Conservation (phyloP, 305 asterid genomes). For the Fraxinus sp. region DNA sequence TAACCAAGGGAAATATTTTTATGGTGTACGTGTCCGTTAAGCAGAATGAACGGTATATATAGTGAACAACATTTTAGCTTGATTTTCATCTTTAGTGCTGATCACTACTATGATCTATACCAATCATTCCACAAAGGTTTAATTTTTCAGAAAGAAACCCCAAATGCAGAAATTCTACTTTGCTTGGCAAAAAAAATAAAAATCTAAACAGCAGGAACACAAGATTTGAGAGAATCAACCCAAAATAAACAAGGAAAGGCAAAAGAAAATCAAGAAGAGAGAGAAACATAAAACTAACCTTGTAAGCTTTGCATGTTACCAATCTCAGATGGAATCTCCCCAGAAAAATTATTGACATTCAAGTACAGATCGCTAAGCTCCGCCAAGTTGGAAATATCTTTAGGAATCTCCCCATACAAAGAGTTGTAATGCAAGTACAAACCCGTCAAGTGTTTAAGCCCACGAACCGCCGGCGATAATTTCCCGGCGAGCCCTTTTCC, state of each 20-base stretch:
- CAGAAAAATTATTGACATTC: slow-evolving; percentile 77
- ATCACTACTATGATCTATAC: neutral
- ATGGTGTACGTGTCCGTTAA: neutral
- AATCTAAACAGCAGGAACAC: neutral
- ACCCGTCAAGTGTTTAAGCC: slow-evolving; percentile 67
- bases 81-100: neutral
- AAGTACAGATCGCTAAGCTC: slow-evolving; percentile 74
- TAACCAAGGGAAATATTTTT: neutral
- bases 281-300: slow-evolving; percentile 41
- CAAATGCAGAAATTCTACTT: neutral
- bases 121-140: slow-evolving; percentile 1
- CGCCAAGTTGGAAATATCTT: slow-evolving; percentile 54
- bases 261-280: neutral
- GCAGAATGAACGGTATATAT: neutral
- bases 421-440: slow-evolving; percentile 85
- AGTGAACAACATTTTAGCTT: neutral
- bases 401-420: slow-evolving; percentile 68
- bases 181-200: neutral
- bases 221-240: neutral
- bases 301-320: slow-evolving; percentile 71
- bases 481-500: slow-evolving; percentile 88
- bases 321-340: slow-evolving; percentile 72
- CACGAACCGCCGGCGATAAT: slow-evolving; percentile 63
- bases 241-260: too few species aligned
- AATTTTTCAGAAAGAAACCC: slow-evolving; percentile 24